Evolutionary conservation across 345 rosid species (phyloP), one percentile per base, ranked within the genome.

Genomic region (Boechera stricta): DNA sequence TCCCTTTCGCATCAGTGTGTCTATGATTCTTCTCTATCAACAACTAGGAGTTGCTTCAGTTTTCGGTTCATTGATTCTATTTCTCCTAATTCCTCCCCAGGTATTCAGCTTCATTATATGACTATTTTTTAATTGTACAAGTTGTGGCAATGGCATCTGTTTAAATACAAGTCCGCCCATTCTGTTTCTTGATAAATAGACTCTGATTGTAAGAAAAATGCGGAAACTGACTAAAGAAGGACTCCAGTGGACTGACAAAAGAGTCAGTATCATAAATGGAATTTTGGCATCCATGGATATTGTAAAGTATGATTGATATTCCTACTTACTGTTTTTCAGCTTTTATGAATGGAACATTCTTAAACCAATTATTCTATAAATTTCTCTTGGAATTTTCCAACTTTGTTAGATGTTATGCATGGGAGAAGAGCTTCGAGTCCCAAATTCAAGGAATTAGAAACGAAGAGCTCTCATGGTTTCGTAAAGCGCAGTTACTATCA

Each of bases 241-340:
- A 58, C 80, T 95, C 82, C 96, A 88, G 79, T 84, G 94, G 83
- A 95, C 99, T 69, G 99, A 91, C 84, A 88, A 87, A 81, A 88
- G 99, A 85, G 97, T 95, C 67, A 83, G 96, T 74, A 89, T 90
- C 77, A 88, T 83, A 81, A 92, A 92, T 77, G 99, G 90, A 84
- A 88, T 95, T 85, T 82, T 92, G 83, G 88, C 96, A 26, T 89
- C 99, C 71, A 95, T 95, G 98, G 98, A 92, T 65, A 88, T 91
- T 16, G 90, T 95, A 81, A 92, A 95, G 98, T 95, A 87, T 60
- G 91, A n/a, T 72, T 67, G 18, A 72, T 73, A 63, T 58, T 62
- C 33, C 21, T n/a, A 67, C 24, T 21, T 21, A 21, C 24, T 21
- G 24, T 11, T 10, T 77, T 67, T 67, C 24, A 58, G 31, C 12